Evolutionary conservation across 148 eudicot species (phyloP), one percentile per base, ranked within the genome.

Genomic region (Gaultheria prostrata): DNA sequence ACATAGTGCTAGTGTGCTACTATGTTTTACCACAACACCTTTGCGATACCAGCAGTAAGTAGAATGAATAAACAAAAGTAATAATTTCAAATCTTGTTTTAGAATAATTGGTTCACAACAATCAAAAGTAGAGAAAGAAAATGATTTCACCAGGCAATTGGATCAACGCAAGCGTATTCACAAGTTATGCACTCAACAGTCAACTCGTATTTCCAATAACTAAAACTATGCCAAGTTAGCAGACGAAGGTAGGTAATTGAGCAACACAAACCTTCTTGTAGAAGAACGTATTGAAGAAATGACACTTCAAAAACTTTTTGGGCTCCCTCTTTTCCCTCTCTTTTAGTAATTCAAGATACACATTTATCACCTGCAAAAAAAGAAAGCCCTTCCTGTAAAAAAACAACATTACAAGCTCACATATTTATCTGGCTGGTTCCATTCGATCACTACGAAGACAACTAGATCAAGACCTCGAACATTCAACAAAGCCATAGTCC

Each of bases 301-400:
- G 99, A 83, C 99, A 97, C 81, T 90, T 95, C 89, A 97, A 85
- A 81, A 91, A 97, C 87, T 89, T 93, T 81, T 91, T 65, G 6
- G 98, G 98, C 80, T 93, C 98, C 88, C 97, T 92, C 83, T 83
- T 92, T 88, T 97, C 99, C 89, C 99, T 91, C 85, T 95, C 99
- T 88, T 97, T 97, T 87, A 97, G 85, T 81, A 97, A 86, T 82
- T 91, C 98, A 59, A 97, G 89, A 86, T 95, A 97, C 48, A 93
- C 35, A 88, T 97, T 97, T 75, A 97, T 97, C 84, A 97, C 99
- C 99, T 97, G 86, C 83, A 82, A 82, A 77, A 67, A 24, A 70
- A 84, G 72, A 80, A 84, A 76, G 10, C 45, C 8, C 33, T 7
- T 51, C 63, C 30, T 18, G 75, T 78, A 49, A 76, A 65, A 78